Base-by-base conservation (phyloP, 2,329 filamentous ascomycete genomes). In the Hypoxylon sp. region DNA sequence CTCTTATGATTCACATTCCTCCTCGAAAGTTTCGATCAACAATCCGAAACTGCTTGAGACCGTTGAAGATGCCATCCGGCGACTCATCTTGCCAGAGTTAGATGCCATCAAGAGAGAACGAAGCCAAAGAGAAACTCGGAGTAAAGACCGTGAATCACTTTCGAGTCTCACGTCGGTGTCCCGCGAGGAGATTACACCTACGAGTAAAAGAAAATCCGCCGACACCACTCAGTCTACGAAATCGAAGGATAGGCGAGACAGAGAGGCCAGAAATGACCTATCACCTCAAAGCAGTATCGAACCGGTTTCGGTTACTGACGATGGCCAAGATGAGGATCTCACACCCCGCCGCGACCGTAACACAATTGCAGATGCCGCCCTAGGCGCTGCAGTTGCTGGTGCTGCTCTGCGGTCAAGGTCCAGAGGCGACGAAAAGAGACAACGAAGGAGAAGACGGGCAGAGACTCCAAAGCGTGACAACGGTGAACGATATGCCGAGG, bases 71-170 rank as follows among this genome's bases (percentile, higher is more conserved):
- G 94, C 94, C 13, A 97, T 98, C 76, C 91, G 94, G 70, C 88
- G 94, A 53, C 85, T 97, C 54, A 97, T 98, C 58, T 82, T 99
- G 2, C 96, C 96, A 0, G 95, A 99, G 80, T 85, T 99, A 48
- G 95, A 94, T 74, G 93, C 94, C 9, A 84, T 99, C 60, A 98
- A 97, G 80, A 90, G 94, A 74, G 94, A 97, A 76, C 92, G 95
- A 78, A 94, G 93, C 79, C 91, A 91, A 71, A 89, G 91, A 70
- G 87, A 91, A 71, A 91, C 89, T 74, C 88, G 72, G 24, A 69
- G 52, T 33, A 78, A 76, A 63, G 73, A 77, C 51, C 88, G 88
- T 61, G 91, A 90, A 64, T 94, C 92, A 33, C 76, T 86, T 50
- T 89, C 87, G 1, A 88, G 86, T 33, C 85, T 82, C 26, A 87